A percentile compares a stretch with the other conserved stretches of the same genome.
phyloP scores from a whole-genome alignment of 306 rosid genomes.

The Vigna trinervia region DNA sequence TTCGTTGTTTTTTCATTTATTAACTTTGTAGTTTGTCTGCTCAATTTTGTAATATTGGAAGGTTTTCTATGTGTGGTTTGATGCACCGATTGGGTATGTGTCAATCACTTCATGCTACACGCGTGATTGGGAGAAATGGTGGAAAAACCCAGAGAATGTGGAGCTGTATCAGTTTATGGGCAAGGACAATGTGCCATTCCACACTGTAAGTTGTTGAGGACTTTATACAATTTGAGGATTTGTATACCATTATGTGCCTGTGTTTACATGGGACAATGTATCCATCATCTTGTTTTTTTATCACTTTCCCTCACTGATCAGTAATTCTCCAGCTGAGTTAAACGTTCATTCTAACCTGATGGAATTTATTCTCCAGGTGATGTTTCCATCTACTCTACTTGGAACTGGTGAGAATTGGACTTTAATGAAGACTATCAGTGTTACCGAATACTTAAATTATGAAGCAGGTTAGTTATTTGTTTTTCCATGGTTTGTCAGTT shows the following conservation, averaged over 20 bases:
- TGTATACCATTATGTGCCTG: constrained; percentile 10
- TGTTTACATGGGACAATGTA: constrained; percentile 23
- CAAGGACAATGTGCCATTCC: constrained; percentile 99
- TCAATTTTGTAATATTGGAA: constrained; percentile 44
- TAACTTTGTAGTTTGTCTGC: constrained; percentile 9
- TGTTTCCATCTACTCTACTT: constrained; percentile 93
- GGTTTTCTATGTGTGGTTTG: constrained; percentile 99
- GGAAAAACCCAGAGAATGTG: constrained; percentile 96
- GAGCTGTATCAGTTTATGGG: constrained; percentile 98
- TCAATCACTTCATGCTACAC: constrained; percentile 94
- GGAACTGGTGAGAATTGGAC: constrained; percentile 97
- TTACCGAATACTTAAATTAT: constrained; percentile 93
- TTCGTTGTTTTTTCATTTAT: neutral
- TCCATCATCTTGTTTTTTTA: constrained; percentile 20
- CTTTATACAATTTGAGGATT: neutral
- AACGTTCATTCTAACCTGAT: constrained; percentile 21
- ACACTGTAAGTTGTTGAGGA: constrained; percentile 70
- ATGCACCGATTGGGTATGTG: constrained; percentile 95
- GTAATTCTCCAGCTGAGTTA: constrained; percentile 29
- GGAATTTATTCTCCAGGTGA: constrained; percentile 66
- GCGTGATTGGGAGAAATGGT: constrained; percentile 94
- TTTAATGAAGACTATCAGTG: constrained; percentile 96
- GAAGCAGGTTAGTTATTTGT: constrained; percentile 70
- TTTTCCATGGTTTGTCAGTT: constrained; percentile 7
- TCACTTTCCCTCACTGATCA: constrained; percentile 10